Conservation (phyloP, 2,329 filamentous ascomycete species). For the Phoma herbarum region DNA sequence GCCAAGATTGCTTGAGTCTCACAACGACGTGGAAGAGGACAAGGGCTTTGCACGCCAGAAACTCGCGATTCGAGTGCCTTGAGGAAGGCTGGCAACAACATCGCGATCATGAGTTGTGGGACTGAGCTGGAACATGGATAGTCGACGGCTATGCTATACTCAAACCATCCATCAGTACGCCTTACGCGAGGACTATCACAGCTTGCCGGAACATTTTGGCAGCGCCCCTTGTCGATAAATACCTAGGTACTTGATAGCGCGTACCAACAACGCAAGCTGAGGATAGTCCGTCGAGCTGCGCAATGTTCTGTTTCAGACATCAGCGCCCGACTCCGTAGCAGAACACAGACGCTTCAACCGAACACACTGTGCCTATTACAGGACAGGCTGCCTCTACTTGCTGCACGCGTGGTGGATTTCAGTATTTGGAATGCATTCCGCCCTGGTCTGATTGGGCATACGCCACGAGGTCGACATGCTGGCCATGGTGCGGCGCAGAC, state of each 20-base stretch:
- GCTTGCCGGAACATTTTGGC: slow-evolving; percentile 54
- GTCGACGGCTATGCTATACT: slow-evolving; percentile 46
- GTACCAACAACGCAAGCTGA: slow-evolving; percentile 59
- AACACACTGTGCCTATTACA: slow-evolving; percentile 53
- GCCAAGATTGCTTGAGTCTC: slow-evolving; percentile 15
- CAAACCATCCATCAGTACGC: slow-evolving; percentile 43
- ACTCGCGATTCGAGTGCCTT: slow-evolving; percentile 12
- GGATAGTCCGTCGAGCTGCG: slow-evolving; percentile 54
- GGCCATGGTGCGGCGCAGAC: slow-evolving; percentile 34
- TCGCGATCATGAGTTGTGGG: slow-evolving; percentile 36
- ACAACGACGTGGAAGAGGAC: slow-evolving; percentile 24
- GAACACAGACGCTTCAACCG: slow-evolving; percentile 61
- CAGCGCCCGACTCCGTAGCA: slow-evolving; percentile 77
- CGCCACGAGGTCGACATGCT: slow-evolving; percentile 35
- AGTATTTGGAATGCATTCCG: slow-evolving; percentile 30
- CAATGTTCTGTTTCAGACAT: slow-evolving; percentile 68
- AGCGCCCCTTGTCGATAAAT: slow-evolving; percentile 74
- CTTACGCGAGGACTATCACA: slow-evolving; percentile 47
- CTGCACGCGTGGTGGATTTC: slow-evolving; percentile 40
- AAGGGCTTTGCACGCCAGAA: slow-evolving; percentile 18
- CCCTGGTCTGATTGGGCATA: slow-evolving; percentile 32
- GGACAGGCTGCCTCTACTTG: slow-evolving; percentile 45
- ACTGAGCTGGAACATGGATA: slow-evolving; percentile 41
- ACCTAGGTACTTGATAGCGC: slow-evolving; percentile 69
- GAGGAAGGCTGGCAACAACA: slow-evolving; percentile 28